These are phyloP conservation scores for Diaporthe ilicicola DNA, from an alignment of 2,329 filamentous ascomycete genomes.

Conservation along the genomic window DNA sequence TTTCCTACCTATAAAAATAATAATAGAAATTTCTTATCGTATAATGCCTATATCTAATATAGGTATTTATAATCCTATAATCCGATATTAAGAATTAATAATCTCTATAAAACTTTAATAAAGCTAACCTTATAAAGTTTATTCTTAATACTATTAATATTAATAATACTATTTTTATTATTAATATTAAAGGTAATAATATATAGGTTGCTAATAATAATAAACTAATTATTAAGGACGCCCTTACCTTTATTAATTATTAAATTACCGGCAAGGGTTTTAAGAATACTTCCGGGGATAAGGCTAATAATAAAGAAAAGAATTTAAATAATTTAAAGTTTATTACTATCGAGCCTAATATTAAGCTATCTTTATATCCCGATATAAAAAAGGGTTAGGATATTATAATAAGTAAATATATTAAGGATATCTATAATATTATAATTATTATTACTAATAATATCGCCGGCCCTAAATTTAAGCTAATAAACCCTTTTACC, in stretches of 20 bases:
- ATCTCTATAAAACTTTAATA: neutral
- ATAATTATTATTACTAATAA: neutral
- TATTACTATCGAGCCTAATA: no score
- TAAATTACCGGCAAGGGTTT: neutral
- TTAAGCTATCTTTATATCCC: neutral
- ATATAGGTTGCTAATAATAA: neutral
- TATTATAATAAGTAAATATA: neutral
- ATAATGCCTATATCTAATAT: no score
- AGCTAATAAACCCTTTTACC: neutral
- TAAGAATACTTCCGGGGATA: neutral
- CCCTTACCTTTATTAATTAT: neutral
- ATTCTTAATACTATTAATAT: neutral
- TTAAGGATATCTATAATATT: neutral
- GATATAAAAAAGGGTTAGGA: no score
- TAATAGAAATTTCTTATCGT: no score
- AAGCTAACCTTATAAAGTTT: neutral
- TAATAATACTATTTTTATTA: neutral
- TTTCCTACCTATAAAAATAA: no score
- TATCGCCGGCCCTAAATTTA: neutral
- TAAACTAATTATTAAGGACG: neutral
- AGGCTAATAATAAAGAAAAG: neutral
- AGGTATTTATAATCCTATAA: no score
- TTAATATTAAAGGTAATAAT: neutral
- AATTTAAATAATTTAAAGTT: no score
- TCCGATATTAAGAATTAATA: no score